Evolutionary conservation across 78 protist genomes (phyloP).

Genomic region (Guillardia theta): DNA sequence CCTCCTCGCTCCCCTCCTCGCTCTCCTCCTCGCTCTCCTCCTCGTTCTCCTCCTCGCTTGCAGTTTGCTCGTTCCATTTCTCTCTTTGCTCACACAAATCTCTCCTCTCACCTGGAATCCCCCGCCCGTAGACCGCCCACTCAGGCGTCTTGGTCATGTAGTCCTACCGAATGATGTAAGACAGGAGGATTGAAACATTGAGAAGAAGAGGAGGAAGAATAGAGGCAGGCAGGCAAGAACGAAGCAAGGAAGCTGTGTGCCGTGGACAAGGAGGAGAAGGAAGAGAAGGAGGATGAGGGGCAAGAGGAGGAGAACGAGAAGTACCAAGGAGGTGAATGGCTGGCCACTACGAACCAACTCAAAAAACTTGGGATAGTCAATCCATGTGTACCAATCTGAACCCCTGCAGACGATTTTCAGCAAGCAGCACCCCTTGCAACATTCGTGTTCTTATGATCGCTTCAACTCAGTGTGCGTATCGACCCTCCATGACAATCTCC

Average conservation of each 20-base stretch:
- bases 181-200: neutral
- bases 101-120: neutral
- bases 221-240: neutral
- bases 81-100: too few relatives aligned
- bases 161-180: neutral
- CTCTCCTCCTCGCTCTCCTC: too few relatives aligned
- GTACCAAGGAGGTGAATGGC: neutral
- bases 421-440: too few relatives aligned
- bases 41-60: too few relatives aligned
- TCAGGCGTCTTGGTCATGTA: slow-evolving; percentile 54
- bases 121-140: slow-evolving; percentile 66
- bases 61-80: too few relatives aligned
- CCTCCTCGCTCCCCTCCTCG: too few relatives aligned
- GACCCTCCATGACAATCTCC: too few relatives aligned
- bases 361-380: slow-evolving; percentile 79
- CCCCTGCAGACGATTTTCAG: too few relatives aligned
- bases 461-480: too few relatives aligned
- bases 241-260: neutral
- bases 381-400: slow-evolving; percentile 87
- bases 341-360: slow-evolving; percentile 17
- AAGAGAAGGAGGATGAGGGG: neutral
- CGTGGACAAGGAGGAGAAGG: neutral
- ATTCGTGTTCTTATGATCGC: too few relatives aligned
- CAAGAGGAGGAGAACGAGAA: neutral
- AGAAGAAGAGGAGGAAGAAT: neutral